Conservation (phyloP, 768 basidiomycete species). For the Mycena alexandri region DNA sequence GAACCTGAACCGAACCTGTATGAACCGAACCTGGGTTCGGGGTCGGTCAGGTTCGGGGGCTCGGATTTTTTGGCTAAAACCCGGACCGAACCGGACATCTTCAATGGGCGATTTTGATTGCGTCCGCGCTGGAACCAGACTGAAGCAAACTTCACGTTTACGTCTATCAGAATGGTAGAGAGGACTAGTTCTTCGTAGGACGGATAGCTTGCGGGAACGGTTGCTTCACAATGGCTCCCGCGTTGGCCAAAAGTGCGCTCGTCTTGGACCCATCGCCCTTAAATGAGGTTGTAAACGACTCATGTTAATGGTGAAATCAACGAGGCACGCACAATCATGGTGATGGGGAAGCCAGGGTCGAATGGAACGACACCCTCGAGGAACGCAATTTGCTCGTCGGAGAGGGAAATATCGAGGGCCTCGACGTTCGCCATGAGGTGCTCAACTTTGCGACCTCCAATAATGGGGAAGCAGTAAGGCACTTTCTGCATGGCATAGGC, state of each 20-base stretch:
- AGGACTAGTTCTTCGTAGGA: too few relatives aligned
- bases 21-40: too few relatives aligned
- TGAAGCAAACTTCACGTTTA: too few relatives aligned
- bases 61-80: too few relatives aligned
- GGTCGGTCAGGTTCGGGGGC: too few relatives aligned
- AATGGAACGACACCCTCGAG: neutral
- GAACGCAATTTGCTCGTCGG: neutral
- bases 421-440: slow-evolving; percentile 2
- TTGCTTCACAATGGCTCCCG: neutral
- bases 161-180: too few relatives aligned
- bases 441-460: neutral
- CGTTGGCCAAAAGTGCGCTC: neutral
- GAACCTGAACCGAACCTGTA: too few relatives aligned
- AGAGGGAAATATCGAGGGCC: neutral
- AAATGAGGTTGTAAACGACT: neutral
- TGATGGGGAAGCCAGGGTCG: neutral
- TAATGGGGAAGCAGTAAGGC: slow-evolving; percentile 3
- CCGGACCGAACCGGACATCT: too few relatives aligned
- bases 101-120: too few relatives aligned
- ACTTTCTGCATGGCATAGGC: neutral
- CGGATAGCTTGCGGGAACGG: neutral
- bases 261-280: neutral
- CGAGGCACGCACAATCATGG: neutral
- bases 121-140: too few relatives aligned
- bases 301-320: too few relatives aligned